A percentile compares a stretch with the other conserved stretches of the same genome.
phyloP scores from a whole-genome alignment of 2,329 filamentous ascomycete species.

The Fusarium floridanum region DNA sequence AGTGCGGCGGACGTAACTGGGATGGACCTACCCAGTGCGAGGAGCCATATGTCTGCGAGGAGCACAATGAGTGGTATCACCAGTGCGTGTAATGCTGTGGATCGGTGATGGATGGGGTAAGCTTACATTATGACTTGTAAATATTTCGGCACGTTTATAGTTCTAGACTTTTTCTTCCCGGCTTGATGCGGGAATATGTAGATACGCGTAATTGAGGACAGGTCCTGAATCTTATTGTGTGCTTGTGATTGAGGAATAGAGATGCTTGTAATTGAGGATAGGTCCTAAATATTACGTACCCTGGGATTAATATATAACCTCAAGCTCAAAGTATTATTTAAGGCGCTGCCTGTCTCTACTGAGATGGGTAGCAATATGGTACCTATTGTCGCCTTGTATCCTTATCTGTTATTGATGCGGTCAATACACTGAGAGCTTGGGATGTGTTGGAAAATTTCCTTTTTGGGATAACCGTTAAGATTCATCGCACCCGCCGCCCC shows the following conservation, averaged over 20 bases:
- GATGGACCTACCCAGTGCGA: conserved; percentile 39
- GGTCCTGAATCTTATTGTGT: conserved; percentile 2
- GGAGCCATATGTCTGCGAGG: conserved; percentile 32
- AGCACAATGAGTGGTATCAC: conserved; percentile 38
- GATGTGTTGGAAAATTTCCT: neutral
- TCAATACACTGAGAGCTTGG: too few relatives aligned
- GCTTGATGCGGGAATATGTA: conserved; percentile 33
- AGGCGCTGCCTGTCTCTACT: too few relatives aligned
- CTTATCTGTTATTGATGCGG: neutral
- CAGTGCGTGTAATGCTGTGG: conserved; percentile 32
- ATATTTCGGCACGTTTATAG: conserved; percentile 32
- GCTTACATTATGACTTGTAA: conserved; percentile 29
- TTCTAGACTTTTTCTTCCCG: conserved; percentile 21
- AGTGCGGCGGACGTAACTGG: conserved; percentile 40
- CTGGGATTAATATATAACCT: neutral
- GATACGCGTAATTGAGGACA: conserved; percentile 15
- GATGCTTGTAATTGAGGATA: conserved; percentile 10
- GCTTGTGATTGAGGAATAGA: neutral
- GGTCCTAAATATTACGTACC: neutral
- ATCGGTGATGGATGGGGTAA: neutral
- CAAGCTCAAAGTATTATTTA: too few relatives aligned
- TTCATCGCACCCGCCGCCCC: neutral
- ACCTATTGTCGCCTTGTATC: neutral
- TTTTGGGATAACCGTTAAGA: neutral
- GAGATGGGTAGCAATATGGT: neutral